Percentiles rank a stretch among this genome's conserved stretches.
Evolutionary conservation across 2,329 filamentous ascomycete species (phyloP).

Genomic region (Talaromyces albobiverticillius): DNA sequence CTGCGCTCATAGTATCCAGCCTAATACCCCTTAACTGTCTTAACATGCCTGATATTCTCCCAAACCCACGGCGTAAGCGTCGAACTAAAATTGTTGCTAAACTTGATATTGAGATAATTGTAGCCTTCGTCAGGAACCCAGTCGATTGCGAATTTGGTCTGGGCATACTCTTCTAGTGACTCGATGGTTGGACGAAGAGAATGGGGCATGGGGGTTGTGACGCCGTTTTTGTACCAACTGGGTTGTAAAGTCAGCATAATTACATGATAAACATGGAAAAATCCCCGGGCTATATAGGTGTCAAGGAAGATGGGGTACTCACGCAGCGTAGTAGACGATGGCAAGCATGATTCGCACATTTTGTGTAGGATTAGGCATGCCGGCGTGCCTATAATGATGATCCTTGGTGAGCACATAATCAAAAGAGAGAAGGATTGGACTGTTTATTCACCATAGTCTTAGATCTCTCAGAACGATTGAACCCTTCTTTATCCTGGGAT

Average conservation of each 20-base stretch:
- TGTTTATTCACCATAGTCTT: conserved; percentile 21
- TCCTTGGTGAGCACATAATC: not conserved
- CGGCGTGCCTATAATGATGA: conserved; percentile 21
- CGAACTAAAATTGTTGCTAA: conserved; percentile 10
- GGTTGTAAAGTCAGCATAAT: not conserved
- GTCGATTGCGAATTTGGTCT: not conserved
- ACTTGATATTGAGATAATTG: conserved; percentile 4
- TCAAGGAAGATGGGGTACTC: too few relatives aligned
- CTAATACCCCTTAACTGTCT: conserved; percentile 3
- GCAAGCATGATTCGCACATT: conserved; percentile 28
- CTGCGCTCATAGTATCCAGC: not conserved
- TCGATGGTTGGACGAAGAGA: not conserved
- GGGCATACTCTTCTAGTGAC: not conserved
- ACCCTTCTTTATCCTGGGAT: conserved; percentile 22
- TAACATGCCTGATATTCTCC: conserved; percentile 5
- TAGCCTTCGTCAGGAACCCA: not conserved
- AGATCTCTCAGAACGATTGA: conserved; percentile 31
- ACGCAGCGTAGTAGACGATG: conserved; percentile 22
- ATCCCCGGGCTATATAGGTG: too few relatives aligned
- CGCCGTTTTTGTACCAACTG: conserved; percentile 2
- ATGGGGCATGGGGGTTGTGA: not conserved
- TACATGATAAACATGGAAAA: too few relatives aligned
- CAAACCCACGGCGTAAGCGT: conserved; percentile 9
- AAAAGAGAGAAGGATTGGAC: not conserved
- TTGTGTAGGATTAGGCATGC: conserved; percentile 30